A percentile compares a stretch with the other conserved stretches of the same genome.
These are phyloP conservation scores for Nemania sp. DNA, from an alignment of 2,329 filamentous ascomycete genomes.

Conservation along the genomic window DNA sequence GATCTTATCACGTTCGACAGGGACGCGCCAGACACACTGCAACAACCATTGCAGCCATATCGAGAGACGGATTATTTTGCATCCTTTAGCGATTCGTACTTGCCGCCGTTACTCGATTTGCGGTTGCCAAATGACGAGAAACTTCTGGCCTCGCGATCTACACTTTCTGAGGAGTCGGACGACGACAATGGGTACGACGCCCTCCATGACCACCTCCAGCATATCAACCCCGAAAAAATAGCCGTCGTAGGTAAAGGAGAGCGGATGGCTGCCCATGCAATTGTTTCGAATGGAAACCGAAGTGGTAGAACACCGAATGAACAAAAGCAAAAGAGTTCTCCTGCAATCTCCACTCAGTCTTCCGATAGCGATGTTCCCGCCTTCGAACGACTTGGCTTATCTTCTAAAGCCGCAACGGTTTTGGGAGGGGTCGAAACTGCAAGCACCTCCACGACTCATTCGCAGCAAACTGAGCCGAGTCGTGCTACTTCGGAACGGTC, in stretches of 20 bases:
- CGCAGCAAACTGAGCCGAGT: conserved; percentile 36
- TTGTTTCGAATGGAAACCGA: conserved; percentile 19
- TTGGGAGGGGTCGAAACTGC: conserved; percentile 28
- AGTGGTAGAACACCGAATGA: conserved; percentile 19
- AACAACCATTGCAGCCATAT: conserved; percentile 27
- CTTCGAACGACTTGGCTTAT: conserved; percentile 37
- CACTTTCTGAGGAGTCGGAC: conserved; percentile 31
- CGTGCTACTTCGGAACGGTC: conserved; percentile 45
- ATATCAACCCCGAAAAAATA: too few relatives aligned
- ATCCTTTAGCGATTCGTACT: conserved; percentile 40
- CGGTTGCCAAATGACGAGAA: conserved; percentile 30
- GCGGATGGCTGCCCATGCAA: too few relatives aligned
- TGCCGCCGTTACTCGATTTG: conserved; percentile 38
- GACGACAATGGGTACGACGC: conserved; percentile 26
- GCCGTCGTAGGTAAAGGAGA: too few relatives aligned
- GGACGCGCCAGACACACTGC: conserved; percentile 16
- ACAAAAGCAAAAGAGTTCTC: conserved; percentile 32
- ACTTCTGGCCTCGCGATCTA: conserved; percentile 29
- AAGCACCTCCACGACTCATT: conserved; percentile 32
- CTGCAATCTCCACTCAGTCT: conserved; percentile 35
- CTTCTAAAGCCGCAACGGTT: conserved; percentile 34
- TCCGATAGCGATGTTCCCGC: conserved; percentile 39
- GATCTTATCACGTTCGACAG: conserved; percentile 29
- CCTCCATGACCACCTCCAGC: conserved; percentile 12
- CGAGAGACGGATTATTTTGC: conserved; percentile 39